Evolutionary conservation across 768 basidiomycete species (phyloP), one percentile per base, ranked within the genome.

Genomic region (Crassisporium funariophilum): DNA sequence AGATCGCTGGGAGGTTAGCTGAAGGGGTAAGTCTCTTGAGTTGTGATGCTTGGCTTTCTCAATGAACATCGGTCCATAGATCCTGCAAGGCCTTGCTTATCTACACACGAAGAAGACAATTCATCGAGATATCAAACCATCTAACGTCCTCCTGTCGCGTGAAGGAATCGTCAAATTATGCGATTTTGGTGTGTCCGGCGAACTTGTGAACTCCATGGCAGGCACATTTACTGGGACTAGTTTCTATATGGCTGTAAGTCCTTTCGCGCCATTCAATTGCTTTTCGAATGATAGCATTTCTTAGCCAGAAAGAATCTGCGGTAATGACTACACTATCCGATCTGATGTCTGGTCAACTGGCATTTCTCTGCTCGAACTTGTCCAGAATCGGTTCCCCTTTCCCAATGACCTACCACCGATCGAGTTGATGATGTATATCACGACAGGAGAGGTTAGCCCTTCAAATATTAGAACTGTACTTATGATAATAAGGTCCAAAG

Each of bases 271-370:
- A 33, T 50, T 6, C 35, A 43, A 23, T n/a, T 45, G 31, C 21
- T 37, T 25, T 17, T 23, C 44, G 38, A 42, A 52, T 45, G 50
- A 43, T 59, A 34, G 19, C 36, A 24, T 34, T 49, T 36, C 42
- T 42, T 49, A 93, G 90, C 95, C 95, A 39, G 95, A 98, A 68
- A 86, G 95, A 52, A 95, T 98, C 50, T 86, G 84, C 57, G 95
- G 95, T 4, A 80, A 86, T 45, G 83, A 88, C 54, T 99, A 97
- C 65, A 91, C 91, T 23, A 95, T 97, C 59, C 84, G 91, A 47
- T 91, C 95, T 27, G 95, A 99, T 64, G 95, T 99, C 17, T 99
- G 97, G 97, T 98, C 95, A 1, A 88, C 93, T 11, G 97, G 95
- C 17, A 87, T 99, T 35, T 90, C 94, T 0, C 77, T 99, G 24